Evolutionary conservation across 2,329 filamentous ascomycete species (phyloP).

Genomic region (Neospermospora avenae): DNA sequence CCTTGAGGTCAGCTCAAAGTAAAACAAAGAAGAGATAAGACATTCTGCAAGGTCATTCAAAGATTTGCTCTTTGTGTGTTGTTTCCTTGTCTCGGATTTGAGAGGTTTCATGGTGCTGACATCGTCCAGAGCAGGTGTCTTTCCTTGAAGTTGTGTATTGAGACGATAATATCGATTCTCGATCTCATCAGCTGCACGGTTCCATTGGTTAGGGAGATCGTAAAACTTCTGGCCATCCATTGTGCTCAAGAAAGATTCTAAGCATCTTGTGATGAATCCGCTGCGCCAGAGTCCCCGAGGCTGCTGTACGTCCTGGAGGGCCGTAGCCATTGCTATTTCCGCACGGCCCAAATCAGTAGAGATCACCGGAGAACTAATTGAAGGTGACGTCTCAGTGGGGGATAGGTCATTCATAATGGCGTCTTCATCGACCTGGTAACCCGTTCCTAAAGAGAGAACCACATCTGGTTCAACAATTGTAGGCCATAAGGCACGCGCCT

Average conservation of each 20-base stretch:
- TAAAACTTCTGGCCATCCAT: neutral
- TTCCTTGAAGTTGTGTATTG: neutral
- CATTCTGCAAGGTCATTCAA: neutral
- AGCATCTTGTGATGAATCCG: neutral
- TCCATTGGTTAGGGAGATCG: neutral
- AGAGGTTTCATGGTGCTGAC: neutral
- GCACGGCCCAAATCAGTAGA: neutral
- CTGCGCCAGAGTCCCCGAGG: neutral
- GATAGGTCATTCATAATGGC: neutral
- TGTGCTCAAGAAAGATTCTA: neutral
- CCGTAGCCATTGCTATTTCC: neutral
- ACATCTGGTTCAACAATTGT: neutral
- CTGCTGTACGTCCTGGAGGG: neutral
- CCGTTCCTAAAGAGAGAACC: neutral
- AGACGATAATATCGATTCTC: neutral
- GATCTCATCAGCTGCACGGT: neutral
- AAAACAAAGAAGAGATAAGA: neutral
- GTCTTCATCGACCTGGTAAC: neutral
- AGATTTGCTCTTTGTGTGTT: neutral
- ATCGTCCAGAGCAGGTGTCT: neutral
- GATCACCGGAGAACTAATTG: neutral
- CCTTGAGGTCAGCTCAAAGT: neutral
- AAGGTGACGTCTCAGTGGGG: neutral
- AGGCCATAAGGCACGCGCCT: neutral
- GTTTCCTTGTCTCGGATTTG: neutral